These are phyloP conservation scores for Neofusicoccum cordaticola DNA, from an alignment of 2,329 filamentous ascomycete species.

Conservation along the genomic window DNA sequence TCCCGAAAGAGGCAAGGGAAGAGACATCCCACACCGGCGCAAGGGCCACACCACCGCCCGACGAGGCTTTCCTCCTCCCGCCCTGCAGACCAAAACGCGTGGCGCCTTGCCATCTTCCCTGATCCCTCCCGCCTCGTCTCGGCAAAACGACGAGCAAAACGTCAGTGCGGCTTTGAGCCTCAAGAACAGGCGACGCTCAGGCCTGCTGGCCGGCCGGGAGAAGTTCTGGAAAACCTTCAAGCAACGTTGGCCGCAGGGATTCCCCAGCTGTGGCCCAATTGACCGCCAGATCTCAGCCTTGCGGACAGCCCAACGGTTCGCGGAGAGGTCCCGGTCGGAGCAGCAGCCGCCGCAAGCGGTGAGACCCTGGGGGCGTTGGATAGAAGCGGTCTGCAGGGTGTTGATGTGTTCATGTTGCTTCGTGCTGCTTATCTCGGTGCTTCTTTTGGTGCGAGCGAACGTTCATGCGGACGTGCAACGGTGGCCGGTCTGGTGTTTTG, in stretches of 20 bases:
- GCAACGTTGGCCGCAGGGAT: not conserved
- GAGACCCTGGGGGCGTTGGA: not conserved
- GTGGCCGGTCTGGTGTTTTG: conserved; percentile 7
- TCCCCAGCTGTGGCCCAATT: not conserved
- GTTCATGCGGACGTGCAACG: conserved; percentile 1
- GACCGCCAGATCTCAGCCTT: conserved; percentile 4
- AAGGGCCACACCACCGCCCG: not conserved
- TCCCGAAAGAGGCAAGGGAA: not conserved
- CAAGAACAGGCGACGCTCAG: not conserved
- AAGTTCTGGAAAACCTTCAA: not conserved
- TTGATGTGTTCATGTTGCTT: not conserved
- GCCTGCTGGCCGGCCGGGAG: not conserved
- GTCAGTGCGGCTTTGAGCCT: not conserved
- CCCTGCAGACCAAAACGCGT: not conserved
- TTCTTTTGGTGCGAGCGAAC: not conserved
- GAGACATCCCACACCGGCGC: not conserved
- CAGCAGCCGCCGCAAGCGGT: not conserved
- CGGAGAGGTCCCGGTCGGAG: not conserved
- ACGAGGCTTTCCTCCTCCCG: not conserved
- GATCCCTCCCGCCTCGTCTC: not conserved
- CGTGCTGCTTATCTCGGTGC: not conserved
- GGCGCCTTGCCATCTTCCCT: not conserved
- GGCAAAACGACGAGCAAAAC: not conserved
- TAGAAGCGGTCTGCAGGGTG: not conserved
- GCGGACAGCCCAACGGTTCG: not conserved